phyloP scores from a whole-genome alignment of 2,329 filamentous ascomycete genomes.

The Cercospora sp. region DNA sequence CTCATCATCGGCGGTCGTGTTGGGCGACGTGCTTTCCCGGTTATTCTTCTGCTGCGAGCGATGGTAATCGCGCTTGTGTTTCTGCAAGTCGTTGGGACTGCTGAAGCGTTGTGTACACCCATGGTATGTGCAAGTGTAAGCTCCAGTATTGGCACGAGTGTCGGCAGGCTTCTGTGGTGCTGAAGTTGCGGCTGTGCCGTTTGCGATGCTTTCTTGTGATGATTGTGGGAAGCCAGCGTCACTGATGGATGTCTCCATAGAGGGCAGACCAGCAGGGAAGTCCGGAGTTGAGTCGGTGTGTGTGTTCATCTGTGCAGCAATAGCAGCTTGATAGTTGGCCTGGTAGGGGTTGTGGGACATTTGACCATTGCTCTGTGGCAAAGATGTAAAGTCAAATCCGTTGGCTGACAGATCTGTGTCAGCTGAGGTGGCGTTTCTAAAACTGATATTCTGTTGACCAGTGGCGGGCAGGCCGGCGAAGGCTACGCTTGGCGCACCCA shows the following conservation, averaged over 20 bases:
- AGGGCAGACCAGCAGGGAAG: slow-evolving; percentile 60
- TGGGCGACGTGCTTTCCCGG: slow-evolving; percentile 32
- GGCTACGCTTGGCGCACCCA: slow-evolving; percentile 45
- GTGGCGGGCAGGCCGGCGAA: slow-evolving; percentile 47
- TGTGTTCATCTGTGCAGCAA: slow-evolving; percentile 32
- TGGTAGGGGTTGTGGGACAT: slow-evolving; percentile 28
- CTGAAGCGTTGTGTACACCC: slow-evolving; percentile 87
- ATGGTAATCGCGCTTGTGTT: slow-evolving; percentile 93
- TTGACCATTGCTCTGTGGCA: slow-evolving; percentile 30
- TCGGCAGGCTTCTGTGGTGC: slow-evolving; percentile 57
- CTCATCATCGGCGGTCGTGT: slow-evolving; percentile 40
- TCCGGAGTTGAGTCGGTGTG: slow-evolving; percentile 51
- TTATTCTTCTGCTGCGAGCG: slow-evolving; percentile 60
- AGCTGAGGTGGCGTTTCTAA: slow-evolving; percentile 48
- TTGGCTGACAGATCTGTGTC: slow-evolving; percentile 34
- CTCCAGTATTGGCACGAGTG: slow-evolving; percentile 74
- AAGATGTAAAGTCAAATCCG: slow-evolving; percentile 41
- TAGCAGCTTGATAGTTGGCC: slow-evolving; percentile 32
- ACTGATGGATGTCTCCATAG: slow-evolving; percentile 62
- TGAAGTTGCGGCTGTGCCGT: slow-evolving; percentile 29
- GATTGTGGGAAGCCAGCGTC: slow-evolving; percentile 50
- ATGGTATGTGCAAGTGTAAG: slow-evolving; percentile 95
- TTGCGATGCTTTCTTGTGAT: slow-evolving; percentile 42
- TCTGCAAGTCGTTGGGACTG: slow-evolving; percentile 80
- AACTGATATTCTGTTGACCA: slow-evolving; percentile 42